Percentiles rank a stretch among this genome's conserved stretches.
These are phyloP conservation scores for Cystobasidium onofrii DNA, from an alignment of 768 basidiomycete species.

Conservation along the genomic window DNA sequence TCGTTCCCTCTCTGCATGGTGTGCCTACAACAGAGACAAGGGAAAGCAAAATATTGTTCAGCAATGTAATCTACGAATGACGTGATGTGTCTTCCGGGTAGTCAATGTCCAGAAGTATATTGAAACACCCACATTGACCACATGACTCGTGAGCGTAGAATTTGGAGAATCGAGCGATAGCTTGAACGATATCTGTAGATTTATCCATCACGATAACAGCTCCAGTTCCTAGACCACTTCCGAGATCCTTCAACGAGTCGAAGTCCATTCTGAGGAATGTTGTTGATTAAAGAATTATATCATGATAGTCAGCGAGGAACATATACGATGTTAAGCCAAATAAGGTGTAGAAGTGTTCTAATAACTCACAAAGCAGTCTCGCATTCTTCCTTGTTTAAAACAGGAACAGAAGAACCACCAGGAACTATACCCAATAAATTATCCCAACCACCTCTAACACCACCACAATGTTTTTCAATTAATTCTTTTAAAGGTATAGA, in stretches of 20 bases:
- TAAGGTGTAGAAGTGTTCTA: too few species aligned
- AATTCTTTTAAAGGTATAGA: conserved; percentile 88
- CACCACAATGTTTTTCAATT: conserved; percentile 93
- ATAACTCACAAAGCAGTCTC: conserved; percentile 81
- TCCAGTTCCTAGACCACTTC: conserved; percentile 93
- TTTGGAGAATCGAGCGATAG: conserved; percentile 87
- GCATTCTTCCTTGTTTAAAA: conserved; percentile 73
- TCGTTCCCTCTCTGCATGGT: conserved; percentile 68
- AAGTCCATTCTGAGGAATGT: conserved; percentile 93
- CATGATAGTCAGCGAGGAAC: too few species aligned
- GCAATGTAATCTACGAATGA: neutral
- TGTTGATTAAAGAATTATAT: too few species aligned
- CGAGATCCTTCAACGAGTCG: conserved; percentile 90
- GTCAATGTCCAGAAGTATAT: too few species aligned
- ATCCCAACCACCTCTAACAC: conserved; percentile 89
- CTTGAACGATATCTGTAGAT: conserved; percentile 84
- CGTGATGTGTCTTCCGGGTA: too few species aligned
- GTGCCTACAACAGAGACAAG: too few species aligned
- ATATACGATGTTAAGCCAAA: too few species aligned
- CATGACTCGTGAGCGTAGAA: conserved; percentile 99
- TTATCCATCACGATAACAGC: conserved; percentile 99
- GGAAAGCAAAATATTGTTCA: neutral
- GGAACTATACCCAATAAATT: conserved; percentile 95
- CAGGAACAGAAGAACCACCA: conserved; percentile 87
- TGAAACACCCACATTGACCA: conserved; percentile 67